Conservation (phyloP, 164 flowering plant species). For the Magnolia sinica region DNA sequence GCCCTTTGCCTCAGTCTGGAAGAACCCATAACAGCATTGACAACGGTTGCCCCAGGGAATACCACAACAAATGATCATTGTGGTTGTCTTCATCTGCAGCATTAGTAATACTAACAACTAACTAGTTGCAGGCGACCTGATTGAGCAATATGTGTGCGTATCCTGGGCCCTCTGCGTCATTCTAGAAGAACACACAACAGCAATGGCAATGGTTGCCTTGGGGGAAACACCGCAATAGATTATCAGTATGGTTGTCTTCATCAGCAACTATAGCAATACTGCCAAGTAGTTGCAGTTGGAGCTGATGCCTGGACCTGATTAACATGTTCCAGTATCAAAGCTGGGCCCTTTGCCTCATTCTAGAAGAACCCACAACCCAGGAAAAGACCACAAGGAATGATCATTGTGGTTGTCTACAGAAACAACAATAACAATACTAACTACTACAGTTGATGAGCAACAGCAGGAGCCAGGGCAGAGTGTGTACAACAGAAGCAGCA, state of each 20-base stretch:
- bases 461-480: neutral
- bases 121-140: no score
- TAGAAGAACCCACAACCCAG: neutral
- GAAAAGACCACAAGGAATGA: neutral
- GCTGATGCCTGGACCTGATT: neutral
- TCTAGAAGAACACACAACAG: neutral
- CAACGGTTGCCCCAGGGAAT: no score
- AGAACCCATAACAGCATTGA: no score
- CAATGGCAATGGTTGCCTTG: neutral
- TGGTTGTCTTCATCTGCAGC: no score
- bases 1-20: no score
- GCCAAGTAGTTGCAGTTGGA: neutral
- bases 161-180: neutral
- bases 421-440: neutral
- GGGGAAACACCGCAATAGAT: neutral
- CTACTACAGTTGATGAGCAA: neutral
- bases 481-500: neutral
- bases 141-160: no score
- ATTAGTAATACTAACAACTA: no score
- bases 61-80: no score
- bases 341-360: neutral
- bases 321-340: neutral
- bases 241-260: neutral
- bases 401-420: neutral
- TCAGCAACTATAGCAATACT: neutral